These are phyloP conservation scores for Cyclotella sp. DNA, from an alignment of 108 stramenopile genomes.

Conservation along the genomic window DNA sequence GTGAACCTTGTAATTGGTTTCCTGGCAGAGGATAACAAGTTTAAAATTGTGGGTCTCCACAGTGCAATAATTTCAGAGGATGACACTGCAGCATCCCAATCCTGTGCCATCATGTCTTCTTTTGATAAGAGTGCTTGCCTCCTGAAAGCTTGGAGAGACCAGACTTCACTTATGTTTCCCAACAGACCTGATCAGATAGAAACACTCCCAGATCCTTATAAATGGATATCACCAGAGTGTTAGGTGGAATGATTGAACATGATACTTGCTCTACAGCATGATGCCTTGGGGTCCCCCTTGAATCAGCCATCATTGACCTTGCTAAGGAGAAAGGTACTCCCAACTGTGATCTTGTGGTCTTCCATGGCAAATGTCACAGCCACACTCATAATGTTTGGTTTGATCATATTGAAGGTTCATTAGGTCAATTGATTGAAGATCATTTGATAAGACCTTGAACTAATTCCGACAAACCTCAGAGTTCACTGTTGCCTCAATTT, in stretches of 20 bases:
- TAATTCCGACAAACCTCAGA: no score
- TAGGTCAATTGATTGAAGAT: no score
- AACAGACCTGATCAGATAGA: not conserved
- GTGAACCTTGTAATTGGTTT: constrained; percentile 15
- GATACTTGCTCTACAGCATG: constrained; percentile 1
- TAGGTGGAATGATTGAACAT: not conserved
- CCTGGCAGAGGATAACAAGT: not conserved
- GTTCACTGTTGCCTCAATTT: no score
- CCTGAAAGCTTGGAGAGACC: not conserved
- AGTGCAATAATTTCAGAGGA: not conserved
- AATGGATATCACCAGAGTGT: constrained; percentile 1
- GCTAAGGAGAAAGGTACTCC: not conserved
- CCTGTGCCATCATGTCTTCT: not conserved
- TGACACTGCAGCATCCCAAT: not conserved
- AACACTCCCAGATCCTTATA: not conserved
- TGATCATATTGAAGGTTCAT: no score
- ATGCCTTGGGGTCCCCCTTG: constrained; percentile 6
- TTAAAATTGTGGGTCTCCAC: not conserved
- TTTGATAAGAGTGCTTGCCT: not conserved
- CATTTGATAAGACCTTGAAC: not conserved
- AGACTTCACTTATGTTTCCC: not conserved
- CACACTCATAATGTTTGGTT: no score
- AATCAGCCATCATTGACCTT: no score
- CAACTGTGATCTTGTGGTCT: no score
- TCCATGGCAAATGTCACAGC: no score